Evolutionary conservation across 495 filamentous ascomycete genomes (phyloP).

Genomic region (Sordaria brevicollis): DNA sequence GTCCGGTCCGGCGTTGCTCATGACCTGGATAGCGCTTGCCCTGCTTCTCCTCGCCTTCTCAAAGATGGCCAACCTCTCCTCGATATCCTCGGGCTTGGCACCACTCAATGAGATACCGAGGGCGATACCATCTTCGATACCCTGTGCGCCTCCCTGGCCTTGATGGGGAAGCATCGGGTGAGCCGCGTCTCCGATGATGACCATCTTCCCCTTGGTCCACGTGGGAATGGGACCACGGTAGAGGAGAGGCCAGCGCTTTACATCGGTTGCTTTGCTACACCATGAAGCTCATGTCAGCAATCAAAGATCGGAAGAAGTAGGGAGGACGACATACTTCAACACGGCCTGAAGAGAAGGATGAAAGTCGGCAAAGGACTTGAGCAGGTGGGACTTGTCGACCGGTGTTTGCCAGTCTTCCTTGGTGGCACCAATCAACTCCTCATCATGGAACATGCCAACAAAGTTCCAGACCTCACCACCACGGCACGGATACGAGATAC

Average conservation of each 20-base stretch:
- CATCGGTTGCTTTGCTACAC: slow-evolving; percentile 25
- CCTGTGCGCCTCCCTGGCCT: slow-evolving; percentile 38
- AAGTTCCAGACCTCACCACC: slow-evolving; percentile 35
- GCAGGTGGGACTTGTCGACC: slow-evolving; percentile 17
- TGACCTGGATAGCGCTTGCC: slow-evolving; percentile 42
- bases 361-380: slow-evolving; percentile 13
- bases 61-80: slow-evolving; percentile 38
- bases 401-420: slow-evolving; percentile 24
- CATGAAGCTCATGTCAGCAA: background rate
- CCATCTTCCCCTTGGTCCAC: slow-evolving; percentile 29
- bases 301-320: too few species aligned
- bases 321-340: slow-evolving; percentile 8
- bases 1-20: slow-evolving; percentile 23
- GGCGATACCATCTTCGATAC: slow-evolving; percentile 36
- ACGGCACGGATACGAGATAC: slow-evolving; percentile 38
- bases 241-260: slow-evolving; percentile 37
- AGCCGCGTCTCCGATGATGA: slow-evolving; percentile 39
- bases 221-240: slow-evolving; percentile 22
- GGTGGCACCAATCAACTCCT: slow-evolving; percentile 4
- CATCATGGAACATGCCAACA: slow-evolving; percentile 30
- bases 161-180: slow-evolving; percentile 44
- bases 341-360: slow-evolving; percentile 14
- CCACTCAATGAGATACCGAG: slow-evolving; percentile 24
- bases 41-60: slow-evolving; percentile 40
- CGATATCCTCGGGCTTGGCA: slow-evolving; percentile 23